Base-by-base conservation (phyloP, 225 moss, liverwort and hornwort species). In the Neckera pumila region DNA sequence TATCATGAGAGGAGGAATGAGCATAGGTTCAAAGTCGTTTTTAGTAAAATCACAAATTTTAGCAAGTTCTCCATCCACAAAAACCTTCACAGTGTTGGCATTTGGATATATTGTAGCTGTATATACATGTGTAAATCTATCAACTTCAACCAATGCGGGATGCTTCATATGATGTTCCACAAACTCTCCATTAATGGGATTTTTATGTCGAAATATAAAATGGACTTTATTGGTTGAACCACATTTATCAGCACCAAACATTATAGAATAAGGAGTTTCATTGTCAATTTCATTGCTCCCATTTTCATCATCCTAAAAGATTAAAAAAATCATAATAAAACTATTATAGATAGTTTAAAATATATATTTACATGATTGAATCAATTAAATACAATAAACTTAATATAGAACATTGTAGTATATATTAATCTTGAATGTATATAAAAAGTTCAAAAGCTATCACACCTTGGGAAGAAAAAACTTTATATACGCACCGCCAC, bases 321-420 rank as follows among this genome's bases (percentile, higher is more conserved):
- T 57, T 17, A 0, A 23, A 56, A 23, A 56, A n/a, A n/a, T 1
- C 3, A n/a, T 2, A 25, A 34, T 15, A 54, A 25, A 1, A 54
- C 16, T 56, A 25, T 56, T 36, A n/a, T 25, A 1, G 2, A 2
- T 0, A 56, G 0, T 16, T 56, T 54, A 16, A 77, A n/a, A 25
- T 25, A 15, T 0, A 10, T 10, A 77, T 9, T n/a, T 2, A 56
- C 9, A 77, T 10, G 7, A 63, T 31, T 31, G 6, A 56, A 23
- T n/a, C 1, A 25, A 16, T 10, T 6, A 36, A 57, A 2, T 17
- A 17, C 2, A 78, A 27, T 27, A 38, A 4, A 4, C 0, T 0
- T 79, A 17, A 27, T 38, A 1, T 79, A 38, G 4, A n/a, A 14
- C 18, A 10, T 57, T 57, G 4, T 27, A 17, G 3, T 79, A 2